Evolutionary conservation across 306 rosid species (phyloP).

Genomic region (Dryas drummondii): DNA sequence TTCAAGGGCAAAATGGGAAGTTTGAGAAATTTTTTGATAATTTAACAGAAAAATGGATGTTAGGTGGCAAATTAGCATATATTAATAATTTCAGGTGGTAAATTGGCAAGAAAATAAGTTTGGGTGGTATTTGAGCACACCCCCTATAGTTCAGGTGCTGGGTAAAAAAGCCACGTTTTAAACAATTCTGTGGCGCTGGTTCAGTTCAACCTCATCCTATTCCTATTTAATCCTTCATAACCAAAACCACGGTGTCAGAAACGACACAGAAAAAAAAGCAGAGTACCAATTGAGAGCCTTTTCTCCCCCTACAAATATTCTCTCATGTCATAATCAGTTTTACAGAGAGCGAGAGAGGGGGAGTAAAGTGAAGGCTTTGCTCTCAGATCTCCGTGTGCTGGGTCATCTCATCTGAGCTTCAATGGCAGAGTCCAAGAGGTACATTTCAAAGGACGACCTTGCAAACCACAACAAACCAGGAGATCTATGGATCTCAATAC

Average conservation of each 20-base stretch:
- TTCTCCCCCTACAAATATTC: no score
- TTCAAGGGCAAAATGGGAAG: no score
- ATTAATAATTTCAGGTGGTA: no score
- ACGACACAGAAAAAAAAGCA: no score
- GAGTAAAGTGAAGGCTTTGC: background rate
- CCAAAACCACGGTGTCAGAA: background rate
- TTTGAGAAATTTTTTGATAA: no score
- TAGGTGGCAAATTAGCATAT: no score
- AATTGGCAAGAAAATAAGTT: no score
- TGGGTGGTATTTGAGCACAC: no score
- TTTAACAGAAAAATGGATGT: no score
- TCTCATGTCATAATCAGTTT: background rate
- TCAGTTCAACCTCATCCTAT: background rate
- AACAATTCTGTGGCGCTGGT: constrained; percentile 3
- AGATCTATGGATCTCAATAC: constrained; percentile 74
- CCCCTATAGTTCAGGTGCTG: no score
- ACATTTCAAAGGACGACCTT: constrained; percentile 51
- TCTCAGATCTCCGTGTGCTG: constrained; percentile 14
- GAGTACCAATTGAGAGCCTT: no score
- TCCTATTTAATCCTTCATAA: background rate
- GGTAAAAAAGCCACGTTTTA: no score
- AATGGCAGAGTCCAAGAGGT: constrained; percentile 41
- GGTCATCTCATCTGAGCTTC: background rate
- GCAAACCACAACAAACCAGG: constrained; percentile 41
- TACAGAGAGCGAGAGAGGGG: background rate